Percentiles rank a stretch among this genome's conserved stretches.
phyloP scores from a whole-genome alignment of 495 filamentous ascomycete species.

The Xylaria scruposa region DNA sequence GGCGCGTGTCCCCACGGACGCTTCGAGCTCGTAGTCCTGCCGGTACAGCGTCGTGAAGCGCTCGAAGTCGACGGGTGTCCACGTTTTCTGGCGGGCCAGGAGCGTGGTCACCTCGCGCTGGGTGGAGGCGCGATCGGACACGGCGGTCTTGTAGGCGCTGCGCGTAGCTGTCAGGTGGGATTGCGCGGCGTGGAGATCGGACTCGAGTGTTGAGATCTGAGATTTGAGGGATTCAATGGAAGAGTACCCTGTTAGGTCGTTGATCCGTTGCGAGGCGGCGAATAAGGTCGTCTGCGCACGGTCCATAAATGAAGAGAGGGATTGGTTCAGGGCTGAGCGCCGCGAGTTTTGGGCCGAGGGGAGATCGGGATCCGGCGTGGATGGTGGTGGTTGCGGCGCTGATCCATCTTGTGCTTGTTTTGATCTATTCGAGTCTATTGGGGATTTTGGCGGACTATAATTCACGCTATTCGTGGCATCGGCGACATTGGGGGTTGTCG shows the following conservation, averaged over 20 bases:
- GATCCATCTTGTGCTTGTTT: slow-evolving; percentile 10
- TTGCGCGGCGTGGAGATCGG: slow-evolving; percentile 66
- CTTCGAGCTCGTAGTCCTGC: slow-evolving; percentile 90
- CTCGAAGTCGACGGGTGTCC: slow-evolving; percentile 86
- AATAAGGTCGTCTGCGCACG: slow-evolving; percentile 83
- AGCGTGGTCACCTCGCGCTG: slow-evolving; percentile 96
- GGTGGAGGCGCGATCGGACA: slow-evolving; percentile 77
- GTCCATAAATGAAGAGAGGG: slow-evolving; percentile 84
- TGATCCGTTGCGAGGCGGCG: slow-evolving; percentile 83
- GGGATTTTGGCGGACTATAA: not conserved
- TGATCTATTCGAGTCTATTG: not conserved
- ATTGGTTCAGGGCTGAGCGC: slow-evolving; percentile 73
- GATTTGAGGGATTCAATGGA: slow-evolving; percentile 86
- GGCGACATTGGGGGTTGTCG: not conserved
- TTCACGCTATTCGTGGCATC: not conserved
- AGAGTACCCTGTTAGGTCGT: slow-evolving; percentile 92
- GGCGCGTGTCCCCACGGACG: slow-evolving; percentile 77
- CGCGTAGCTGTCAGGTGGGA: slow-evolving; percentile 71
- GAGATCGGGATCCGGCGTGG: slow-evolving; percentile 52
- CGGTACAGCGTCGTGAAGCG: slow-evolving; percentile 93
- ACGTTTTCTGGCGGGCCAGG: slow-evolving; percentile 90
- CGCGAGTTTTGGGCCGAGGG: slow-evolving; percentile 80
- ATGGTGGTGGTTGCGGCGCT: slow-evolving; percentile 16
- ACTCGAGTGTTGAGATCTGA: slow-evolving; percentile 75
- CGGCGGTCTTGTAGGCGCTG: slow-evolving; percentile 75